A percentile compares a stretch with the other conserved stretches of the same genome.
Conservation (phyloP, 768 basidiomycete species). For the Cystofilobasidium bisporidii region DNA sequence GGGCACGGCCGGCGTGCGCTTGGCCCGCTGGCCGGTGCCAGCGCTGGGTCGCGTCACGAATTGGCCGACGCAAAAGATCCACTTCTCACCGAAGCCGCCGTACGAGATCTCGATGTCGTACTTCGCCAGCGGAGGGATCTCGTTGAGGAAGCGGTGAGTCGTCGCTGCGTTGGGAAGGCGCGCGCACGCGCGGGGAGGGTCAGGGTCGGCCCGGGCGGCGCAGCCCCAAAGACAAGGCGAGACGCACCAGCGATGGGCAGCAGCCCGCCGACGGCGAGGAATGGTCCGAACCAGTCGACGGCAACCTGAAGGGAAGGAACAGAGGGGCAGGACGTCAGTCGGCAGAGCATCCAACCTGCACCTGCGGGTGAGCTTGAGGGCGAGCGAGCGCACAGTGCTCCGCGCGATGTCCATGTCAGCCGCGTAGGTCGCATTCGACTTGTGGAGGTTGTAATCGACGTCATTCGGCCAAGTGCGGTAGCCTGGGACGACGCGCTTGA, state of each 20-base stretch:
- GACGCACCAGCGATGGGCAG: constrained; percentile 35
- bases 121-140: constrained; percentile 37
- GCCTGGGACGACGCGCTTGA: background rate
- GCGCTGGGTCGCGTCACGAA: constrained; percentile 39
- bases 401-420: background rate
- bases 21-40: background rate
- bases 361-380: background rate
- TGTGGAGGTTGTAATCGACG: background rate
- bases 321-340: background rate
- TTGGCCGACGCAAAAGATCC: constrained; percentile 39
- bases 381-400: background rate
- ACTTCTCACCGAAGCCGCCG: constrained; percentile 41
- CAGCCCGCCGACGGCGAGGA: constrained; percentile 32
- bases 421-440: background rate
- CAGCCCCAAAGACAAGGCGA: too few species aligned
- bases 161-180: too few species aligned
- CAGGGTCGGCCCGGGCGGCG: too few species aligned
- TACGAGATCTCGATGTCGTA: constrained; percentile 38
- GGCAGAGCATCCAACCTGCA: background rate
- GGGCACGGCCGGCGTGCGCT: background rate
- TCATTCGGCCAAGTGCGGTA: background rate
- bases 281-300: constrained; percentile 14
- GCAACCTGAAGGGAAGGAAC: background rate
- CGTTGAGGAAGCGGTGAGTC: constrained; percentile 39
- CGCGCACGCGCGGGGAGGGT: too few species aligned